A percentile compares a stretch with the other conserved stretches of the same genome.
These are phyloP conservation scores for Colletotrichum viniferum DNA, from an alignment of 2,329 filamentous ascomycete genomes.

Conservation along the genomic window DNA sequence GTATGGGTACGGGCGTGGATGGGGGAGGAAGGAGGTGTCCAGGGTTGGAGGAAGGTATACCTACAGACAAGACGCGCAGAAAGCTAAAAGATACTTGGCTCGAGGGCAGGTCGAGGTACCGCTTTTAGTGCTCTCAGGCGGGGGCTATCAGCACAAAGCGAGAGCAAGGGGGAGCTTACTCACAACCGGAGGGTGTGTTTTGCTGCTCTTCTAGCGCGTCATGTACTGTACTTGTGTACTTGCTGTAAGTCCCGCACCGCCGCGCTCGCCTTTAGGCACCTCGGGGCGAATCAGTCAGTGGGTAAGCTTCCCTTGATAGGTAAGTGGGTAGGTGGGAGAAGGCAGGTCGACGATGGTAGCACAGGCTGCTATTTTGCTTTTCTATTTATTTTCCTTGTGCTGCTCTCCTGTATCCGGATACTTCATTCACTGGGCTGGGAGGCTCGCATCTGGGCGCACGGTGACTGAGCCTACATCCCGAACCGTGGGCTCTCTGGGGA, in stretches of 20 bases:
- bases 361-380: not conserved
- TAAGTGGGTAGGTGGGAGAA: conserved; percentile 6
- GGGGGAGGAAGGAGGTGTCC: not conserved
- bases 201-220: not conserved
- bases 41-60: not conserved
- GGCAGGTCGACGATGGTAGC: not conserved
- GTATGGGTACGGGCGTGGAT: conserved; percentile 13
- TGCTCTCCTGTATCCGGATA: not conserved
- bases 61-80: not conserved
- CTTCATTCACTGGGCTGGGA: not conserved
- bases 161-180: conserved; percentile 18
- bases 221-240: conserved; percentile 16
- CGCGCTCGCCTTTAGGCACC: conserved; percentile 14
- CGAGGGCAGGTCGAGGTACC: not conserved
- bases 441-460: not conserved
- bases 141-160: not conserved
- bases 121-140: not conserved
- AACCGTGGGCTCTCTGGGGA: not conserved
- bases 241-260: conserved; percentile 7
- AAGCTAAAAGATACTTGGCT: conserved; percentile 2
- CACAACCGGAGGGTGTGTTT: not conserved
- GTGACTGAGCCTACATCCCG: not conserved
- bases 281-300: conserved; percentile 16
- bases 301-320: conserved; percentile 17
- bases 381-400: not conserved